Base-by-base conservation (phyloP, 352 stramenopile species). In the Peronospora farinosa region DNA sequence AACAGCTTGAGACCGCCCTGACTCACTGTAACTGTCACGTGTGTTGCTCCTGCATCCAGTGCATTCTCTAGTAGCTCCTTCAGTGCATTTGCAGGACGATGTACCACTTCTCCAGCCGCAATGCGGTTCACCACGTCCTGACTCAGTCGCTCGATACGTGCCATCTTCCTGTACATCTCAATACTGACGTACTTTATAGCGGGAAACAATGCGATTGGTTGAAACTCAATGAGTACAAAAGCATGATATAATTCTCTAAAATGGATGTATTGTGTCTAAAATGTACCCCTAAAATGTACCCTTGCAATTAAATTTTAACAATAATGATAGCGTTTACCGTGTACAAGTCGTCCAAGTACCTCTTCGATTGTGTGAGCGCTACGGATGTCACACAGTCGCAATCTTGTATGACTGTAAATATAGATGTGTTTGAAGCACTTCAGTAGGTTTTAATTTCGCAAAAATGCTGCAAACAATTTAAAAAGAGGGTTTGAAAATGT, bases 51-150 rank as follows among this genome's bases (percentile, higher is more conserved):
- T 10, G 97, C 96, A 72, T 99, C 97, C 30, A 99, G 76, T 40
- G 80, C 92, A 74, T 99, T 99, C 77, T 99, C 97, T 37, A 99
- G 65, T 11, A 99, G 68, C 72, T 99, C 97, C 64, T 98, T 98
- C 28, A 98, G 66, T 31, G 96, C 95, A 42, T 92, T 96, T 2
- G 78, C 74, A 2, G 96, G 95, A 5, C 92, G 78, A 74, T 98
- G 94, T 37, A 99, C 86, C 15, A 98, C 93, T 71, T 99, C 96
- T 35, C 96, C 81, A 11, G 81, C 79, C 6, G 92, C 92, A 54
- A 98, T 98, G 54, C 88, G 88, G 74, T 97, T 97, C 51, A 98
- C 86, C n/a, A 98, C 92, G 38, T 92, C 76, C 17, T 89, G 61
- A 40, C 81, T 74, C 23, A 98, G 71, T 6, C 91, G 88, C 57